Percentiles rank a stretch among this genome's conserved stretches.
Conservation (phyloP, 2,329 filamentous ascomycete species). For the Fusarium nisikadoi region DNA sequence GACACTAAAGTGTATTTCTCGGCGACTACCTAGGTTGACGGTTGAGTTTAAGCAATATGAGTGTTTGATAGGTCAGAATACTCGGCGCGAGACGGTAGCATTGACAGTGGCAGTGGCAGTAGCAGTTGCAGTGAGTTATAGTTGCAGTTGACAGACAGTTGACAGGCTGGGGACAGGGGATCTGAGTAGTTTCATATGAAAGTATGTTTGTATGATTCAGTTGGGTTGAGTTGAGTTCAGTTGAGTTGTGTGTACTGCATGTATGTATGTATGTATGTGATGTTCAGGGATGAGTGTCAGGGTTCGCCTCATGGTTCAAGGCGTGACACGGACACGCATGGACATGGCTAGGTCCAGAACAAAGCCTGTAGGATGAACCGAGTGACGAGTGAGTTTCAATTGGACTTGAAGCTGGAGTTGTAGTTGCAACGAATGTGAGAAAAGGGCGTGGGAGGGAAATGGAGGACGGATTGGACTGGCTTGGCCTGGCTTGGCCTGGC, state of each 20-base stretch:
- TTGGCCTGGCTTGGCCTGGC: conserved; percentile 2
- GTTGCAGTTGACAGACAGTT: conserved; percentile 1
- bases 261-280: conserved; percentile 10
- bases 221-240: not conserved
- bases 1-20: conserved; percentile 3
- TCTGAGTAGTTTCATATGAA: conserved; percentile 41
- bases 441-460: conserved; percentile 18
- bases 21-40: not conserved
- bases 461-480: not conserved
- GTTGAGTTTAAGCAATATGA: conserved; percentile 15
- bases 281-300: conserved; percentile 33
- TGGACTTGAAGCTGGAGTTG: not conserved
- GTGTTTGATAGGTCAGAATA: conserved; percentile 7
- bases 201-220: conserved; percentile 25
- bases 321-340: conserved; percentile 27
- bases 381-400: conserved; percentile 5
- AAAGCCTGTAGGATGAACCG: conserved; percentile 30
- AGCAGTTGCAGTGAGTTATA: conserved; percentile 1
- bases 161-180: conserved; percentile 29
- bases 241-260: not conserved
- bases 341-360: conserved; percentile 33
- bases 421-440: conserved; percentile 10
- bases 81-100: conserved; percentile 12
- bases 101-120: not conserved
- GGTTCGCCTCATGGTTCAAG: conserved; percentile 40